Percentiles rank a stretch among this genome's conserved stretches.
Conservation (phyloP, 163 green algal species). For the Picocystis sp. region DNA sequence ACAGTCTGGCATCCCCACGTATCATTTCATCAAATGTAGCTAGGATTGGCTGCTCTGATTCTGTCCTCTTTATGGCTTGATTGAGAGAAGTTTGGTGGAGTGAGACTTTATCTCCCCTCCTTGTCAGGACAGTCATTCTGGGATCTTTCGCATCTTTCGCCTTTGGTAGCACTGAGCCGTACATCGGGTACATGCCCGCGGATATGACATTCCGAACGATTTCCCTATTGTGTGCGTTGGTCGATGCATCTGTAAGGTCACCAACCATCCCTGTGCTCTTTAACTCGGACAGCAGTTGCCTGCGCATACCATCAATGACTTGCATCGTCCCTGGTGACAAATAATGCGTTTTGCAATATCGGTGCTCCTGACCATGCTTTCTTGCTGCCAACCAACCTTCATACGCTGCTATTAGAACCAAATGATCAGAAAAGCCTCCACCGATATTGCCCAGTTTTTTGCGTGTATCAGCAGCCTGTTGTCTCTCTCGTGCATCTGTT, state of each 20-base stretch:
- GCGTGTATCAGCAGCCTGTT: slow-evolving; percentile 11
- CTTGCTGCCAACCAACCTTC: slow-evolving; percentile 23
- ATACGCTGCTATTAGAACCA: slow-evolving; percentile 38
- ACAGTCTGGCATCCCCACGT: slow-evolving; percentile 1
- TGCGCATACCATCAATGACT: slow-evolving; percentile 56
- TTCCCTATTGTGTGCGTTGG: slow-evolving; percentile 10
- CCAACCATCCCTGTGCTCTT: slow-evolving; percentile 17
- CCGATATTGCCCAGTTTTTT: slow-evolving; percentile 17
- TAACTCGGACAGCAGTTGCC: slow-evolving; percentile 46
- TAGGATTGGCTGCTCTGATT: not conserved
- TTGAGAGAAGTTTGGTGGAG: slow-evolving; percentile 3
- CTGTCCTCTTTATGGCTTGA: not conserved
- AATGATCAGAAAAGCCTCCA: slow-evolving; percentile 47
- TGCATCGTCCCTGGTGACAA: slow-evolving; percentile 44
- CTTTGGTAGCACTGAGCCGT: slow-evolving; percentile 19
- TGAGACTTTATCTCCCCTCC: slow-evolving; percentile 20
- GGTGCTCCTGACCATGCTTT: slow-evolving; percentile 14
- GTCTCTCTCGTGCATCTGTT: slow-evolving; percentile 20
- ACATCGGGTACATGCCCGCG: slow-evolving; percentile 30
- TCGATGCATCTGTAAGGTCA: slow-evolving; percentile 15
- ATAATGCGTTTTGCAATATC: slow-evolving; percentile 31
- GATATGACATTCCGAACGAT: slow-evolving; percentile 42
- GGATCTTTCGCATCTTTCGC: slow-evolving; percentile 3
- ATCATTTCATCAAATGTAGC: slow-evolving; percentile 10
- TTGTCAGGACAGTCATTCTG: slow-evolving; percentile 19